Base-by-base conservation (phyloP, 1,284 basidiomycete genomes). In the Ceratobasidium sp. region DNA sequence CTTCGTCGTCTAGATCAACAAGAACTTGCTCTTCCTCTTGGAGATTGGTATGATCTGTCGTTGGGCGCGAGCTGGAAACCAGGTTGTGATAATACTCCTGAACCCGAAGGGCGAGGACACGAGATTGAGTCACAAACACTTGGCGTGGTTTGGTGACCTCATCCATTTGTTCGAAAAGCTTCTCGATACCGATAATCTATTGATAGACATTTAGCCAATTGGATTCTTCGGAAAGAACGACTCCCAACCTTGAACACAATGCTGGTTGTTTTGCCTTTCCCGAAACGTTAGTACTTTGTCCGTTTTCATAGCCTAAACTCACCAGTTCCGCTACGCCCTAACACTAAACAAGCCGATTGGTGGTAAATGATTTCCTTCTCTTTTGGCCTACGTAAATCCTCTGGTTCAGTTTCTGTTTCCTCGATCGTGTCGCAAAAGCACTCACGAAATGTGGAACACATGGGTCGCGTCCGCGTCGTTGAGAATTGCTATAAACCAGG, bases 281-380 rank as follows among this genome's bases (percentile, higher is more conserved):
- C 6, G 12, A 28, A 67, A 34, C 48, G 26, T 46, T 10, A 39
- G 34, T 36, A 9, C 21, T 9, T 45, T 21, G 18, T 26, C 34
- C 23, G 16, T 21, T 23, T 28, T 2, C 0, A 21, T 12, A 36
- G n/a, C 6, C 8, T n/a, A 41, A 0, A 2, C 41, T 41, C 50
- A 53, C 90, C 89, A 0, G 90, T 92, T 1, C 90, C 90, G 76
- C 89, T 91, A 45, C 90, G 82, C 0, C 90, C 90, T 1, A 91
- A 76, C 16, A 92, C 89, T 77, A 88, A 90, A 73, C 88, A 90
- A 0, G 89, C 90, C 0, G 82, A 79, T 0, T 80, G 79, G 76
- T 90, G 84, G 52, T 90, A 85, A 10, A 90, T 85, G 32, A 92
- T 89, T 58, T 79, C 81, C 76, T 84, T 85, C 76, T 92, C 90